phyloP scores from a whole-genome alignment of 2,329 filamentous ascomycete genomes.

The Colletotrichum caudatum region DNA sequence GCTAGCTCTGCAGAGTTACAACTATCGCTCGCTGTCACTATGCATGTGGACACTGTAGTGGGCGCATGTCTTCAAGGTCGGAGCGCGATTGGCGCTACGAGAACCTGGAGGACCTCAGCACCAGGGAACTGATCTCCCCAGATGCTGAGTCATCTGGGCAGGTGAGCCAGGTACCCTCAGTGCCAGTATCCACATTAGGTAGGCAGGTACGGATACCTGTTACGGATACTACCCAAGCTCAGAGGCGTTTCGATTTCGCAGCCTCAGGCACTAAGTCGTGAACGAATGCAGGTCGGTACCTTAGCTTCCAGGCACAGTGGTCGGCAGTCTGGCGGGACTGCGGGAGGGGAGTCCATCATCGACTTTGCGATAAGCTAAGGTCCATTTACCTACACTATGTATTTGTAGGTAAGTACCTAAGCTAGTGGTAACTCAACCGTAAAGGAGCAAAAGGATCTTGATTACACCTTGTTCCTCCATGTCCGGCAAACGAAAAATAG shows the following conservation, averaged over 20 bases:
- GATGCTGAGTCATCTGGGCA: conserved; percentile 27
- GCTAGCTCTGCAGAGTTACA: not conserved
- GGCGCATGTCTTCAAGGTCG: not conserved
- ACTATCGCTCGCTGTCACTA: not conserved
- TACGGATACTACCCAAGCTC: conserved; percentile 9
- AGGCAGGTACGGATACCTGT: too few species aligned
- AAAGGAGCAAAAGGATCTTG: not conserved
- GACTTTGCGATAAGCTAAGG: conserved; percentile 1
- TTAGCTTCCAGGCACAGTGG: conserved; percentile 24
- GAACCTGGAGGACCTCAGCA: conserved; percentile 1
- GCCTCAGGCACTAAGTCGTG: conserved; percentile 35
- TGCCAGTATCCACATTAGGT: too few species aligned
- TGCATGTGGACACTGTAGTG: not conserved
- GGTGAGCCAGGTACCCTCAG: not conserved
- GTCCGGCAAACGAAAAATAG: not conserved
- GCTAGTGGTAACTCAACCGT: not conserved
- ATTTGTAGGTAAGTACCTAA: too few species aligned
- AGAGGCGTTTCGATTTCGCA: conserved; percentile 7
- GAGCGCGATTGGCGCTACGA: conserved; percentile 12
- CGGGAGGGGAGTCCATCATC: not conserved
- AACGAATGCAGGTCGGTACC: conserved; percentile 6
- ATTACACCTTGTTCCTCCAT: conserved; percentile 2
- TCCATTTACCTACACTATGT: not conserved
- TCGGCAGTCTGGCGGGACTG: not conserved
- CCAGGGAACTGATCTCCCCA: too few species aligned